Conservation (phyloP, 192 early-diverging fungal species). For the Geranomyces variabilis region DNA sequence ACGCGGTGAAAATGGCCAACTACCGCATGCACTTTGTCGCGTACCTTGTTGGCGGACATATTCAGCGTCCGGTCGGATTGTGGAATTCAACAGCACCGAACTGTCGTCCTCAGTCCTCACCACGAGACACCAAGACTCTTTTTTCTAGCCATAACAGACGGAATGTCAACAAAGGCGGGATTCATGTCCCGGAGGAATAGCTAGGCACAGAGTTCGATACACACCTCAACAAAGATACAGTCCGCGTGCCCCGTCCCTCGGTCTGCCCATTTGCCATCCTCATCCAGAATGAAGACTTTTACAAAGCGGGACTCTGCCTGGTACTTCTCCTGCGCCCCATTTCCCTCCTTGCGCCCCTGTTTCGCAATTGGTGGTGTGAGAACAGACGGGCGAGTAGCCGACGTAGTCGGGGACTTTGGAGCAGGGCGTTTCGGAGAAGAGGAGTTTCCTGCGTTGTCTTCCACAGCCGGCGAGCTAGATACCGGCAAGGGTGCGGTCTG, state of each 20-base stretch:
- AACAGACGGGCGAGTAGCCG: too few relatives aligned
- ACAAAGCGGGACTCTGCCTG: constrained; percentile 55
- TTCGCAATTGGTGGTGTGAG: too few relatives aligned
- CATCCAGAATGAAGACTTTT: constrained; percentile 81
- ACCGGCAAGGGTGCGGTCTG: not conserved
- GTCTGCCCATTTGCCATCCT: constrained; percentile 77
- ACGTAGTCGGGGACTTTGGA: too few relatives aligned
- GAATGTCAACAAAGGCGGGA: not conserved
- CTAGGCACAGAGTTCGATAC: not conserved
- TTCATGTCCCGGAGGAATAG: too few relatives aligned
- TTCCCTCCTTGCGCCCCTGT: too few relatives aligned
- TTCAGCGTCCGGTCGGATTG: constrained; percentile 66
- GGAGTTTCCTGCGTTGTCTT: too few relatives aligned
- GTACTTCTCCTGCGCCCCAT: not conserved
- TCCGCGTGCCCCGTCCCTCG: constrained; percentile 83
- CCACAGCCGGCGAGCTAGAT: too few relatives aligned
- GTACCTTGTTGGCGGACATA: constrained; percentile 88
- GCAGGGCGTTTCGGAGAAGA: too few relatives aligned
- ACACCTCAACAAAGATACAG: constrained; percentile 68
- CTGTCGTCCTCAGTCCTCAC: constrained; percentile 45
- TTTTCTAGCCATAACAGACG: constrained; percentile 15
- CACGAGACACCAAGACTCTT: constrained; percentile 40
- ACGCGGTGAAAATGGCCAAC: too few relatives aligned
- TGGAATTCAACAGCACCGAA: constrained; percentile 66
- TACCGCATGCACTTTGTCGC: too few relatives aligned